These are phyloP conservation scores for Puccinia hordei DNA, from an alignment of 1,284 basidiomycete genomes.

Conservation along the genomic window DNA sequence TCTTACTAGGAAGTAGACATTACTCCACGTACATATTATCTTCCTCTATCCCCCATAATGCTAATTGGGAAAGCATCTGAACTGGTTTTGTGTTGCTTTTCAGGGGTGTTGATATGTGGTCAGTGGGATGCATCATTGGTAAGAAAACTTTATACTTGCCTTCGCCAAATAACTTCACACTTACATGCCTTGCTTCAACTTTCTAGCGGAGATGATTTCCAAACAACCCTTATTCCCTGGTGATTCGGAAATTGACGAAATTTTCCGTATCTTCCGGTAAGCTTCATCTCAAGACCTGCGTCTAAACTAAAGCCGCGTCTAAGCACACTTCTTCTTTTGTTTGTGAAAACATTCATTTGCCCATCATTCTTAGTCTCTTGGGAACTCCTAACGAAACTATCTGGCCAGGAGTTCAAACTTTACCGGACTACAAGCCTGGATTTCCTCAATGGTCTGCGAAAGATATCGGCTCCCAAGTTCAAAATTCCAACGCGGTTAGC, in stretches of 20 bases:
- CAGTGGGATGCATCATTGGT: slow-evolving; percentile 83
- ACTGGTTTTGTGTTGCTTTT: background rate
- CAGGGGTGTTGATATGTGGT: slow-evolving; percentile 90
- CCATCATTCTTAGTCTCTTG: slow-evolving; percentile 68
- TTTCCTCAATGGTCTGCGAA: slow-evolving; percentile 85
- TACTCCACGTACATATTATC: slow-evolving; percentile 70
- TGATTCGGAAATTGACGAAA: slow-evolving; percentile 99
- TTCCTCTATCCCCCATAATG: background rate
- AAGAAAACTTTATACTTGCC: background rate
- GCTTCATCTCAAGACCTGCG: slow-evolving; percentile 51
- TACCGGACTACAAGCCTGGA: slow-evolving; percentile 94
- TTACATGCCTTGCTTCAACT: background rate
- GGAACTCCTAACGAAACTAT: slow-evolving; percentile 90
- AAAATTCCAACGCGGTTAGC: slow-evolving; percentile 67
- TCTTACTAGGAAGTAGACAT: slow-evolving; percentile 89
- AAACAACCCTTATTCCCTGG: slow-evolving; percentile 92
- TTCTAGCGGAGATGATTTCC: slow-evolving; percentile 82
- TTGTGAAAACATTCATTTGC: background rate
- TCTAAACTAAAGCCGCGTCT: background rate
- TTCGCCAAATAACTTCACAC: background rate
- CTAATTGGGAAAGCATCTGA: background rate
- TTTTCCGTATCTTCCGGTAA: slow-evolving; percentile 97
- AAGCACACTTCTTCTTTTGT: background rate
- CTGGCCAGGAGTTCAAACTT: slow-evolving; percentile 85
- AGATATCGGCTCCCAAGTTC: slow-evolving; percentile 70